Evolutionary conservation across 768 basidiomycete genomes (phyloP).

Genomic region (Tephrocybe rancida): DNA sequence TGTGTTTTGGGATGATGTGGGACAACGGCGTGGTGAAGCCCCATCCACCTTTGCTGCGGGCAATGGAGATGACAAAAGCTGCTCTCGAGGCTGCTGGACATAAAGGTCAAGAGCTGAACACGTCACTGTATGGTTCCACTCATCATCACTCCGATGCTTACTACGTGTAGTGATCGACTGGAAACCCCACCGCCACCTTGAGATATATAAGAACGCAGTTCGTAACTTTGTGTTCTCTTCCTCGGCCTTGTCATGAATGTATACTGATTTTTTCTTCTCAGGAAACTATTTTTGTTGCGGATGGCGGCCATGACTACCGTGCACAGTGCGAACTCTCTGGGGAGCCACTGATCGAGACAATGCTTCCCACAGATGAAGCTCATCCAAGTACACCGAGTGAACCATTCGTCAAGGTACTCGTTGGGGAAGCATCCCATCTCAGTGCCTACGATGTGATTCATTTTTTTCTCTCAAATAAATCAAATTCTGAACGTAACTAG

Average conservation of each 20-base stretch:
- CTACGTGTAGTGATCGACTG: conserved; percentile 64
- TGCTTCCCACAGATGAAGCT: conserved; percentile 38
- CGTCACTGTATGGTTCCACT: conserved; percentile 9
- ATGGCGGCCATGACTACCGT: conserved; percentile 51
- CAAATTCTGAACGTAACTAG: conserved; percentile 28
- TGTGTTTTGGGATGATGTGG: conserved; percentile 57
- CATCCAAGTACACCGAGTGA: conserved; percentile 32
- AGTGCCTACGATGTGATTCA: conserved; percentile 44
- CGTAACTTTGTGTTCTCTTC: conserved; percentile 8
- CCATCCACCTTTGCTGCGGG: conserved; percentile 54
- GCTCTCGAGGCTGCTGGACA: conserved; percentile 53
- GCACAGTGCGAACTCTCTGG: conserved; percentile 45
- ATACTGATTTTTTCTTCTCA: conserved; percentile 22
- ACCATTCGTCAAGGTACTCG: conserved; percentile 45
- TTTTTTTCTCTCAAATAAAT: conserved; percentile 15
- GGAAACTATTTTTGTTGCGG: conserved; percentile 53
- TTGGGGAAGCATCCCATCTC: conserved; percentile 42
- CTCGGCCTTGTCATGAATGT: too few relatives aligned
- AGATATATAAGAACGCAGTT: conserved; percentile 48
- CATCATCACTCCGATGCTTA: background rate
- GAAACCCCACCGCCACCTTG: conserved; percentile 55
- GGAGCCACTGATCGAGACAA: conserved; percentile 61
- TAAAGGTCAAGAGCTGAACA: conserved; percentile 30
- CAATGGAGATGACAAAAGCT: conserved; percentile 46
- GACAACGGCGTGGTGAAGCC: conserved; percentile 50